Evolutionary conservation across 495 filamentous ascomycete species (phyloP).

Genomic region (Umbilicaria muhlenbergii): DNA sequence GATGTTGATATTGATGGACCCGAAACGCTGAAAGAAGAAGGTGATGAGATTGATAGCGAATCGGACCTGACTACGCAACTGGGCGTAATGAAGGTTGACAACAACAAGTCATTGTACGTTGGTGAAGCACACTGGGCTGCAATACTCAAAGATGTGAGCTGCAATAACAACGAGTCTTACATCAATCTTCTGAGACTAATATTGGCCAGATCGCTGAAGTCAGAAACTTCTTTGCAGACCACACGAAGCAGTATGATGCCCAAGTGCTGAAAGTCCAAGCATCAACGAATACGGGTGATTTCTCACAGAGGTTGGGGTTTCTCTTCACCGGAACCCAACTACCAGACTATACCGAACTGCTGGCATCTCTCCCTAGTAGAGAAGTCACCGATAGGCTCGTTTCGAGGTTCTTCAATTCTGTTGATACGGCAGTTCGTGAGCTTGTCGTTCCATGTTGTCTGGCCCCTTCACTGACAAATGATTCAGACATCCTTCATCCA

Average conservation of each 20-base stretch:
- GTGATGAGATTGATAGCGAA: slow-evolving; percentile 56
- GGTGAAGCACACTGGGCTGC: slow-evolving; percentile 85
- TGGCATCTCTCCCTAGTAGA: slow-evolving; percentile 64
- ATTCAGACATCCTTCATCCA: slow-evolving; percentile 11
- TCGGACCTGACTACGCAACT: slow-evolving; percentile 75
- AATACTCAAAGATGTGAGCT: slow-evolving; percentile 60
- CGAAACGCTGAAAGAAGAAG: slow-evolving; percentile 35
- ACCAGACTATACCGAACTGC: slow-evolving; percentile 55
- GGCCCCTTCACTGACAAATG: background rate
- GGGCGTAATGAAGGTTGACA: slow-evolving; percentile 76
- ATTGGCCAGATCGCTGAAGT: slow-evolving; percentile 72
- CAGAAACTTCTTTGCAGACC: slow-evolving; percentile 66
- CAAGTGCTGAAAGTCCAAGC: slow-evolving; percentile 48
- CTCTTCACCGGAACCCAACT: slow-evolving; percentile 56
- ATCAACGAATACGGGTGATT: slow-evolving; percentile 38
- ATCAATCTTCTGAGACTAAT: slow-evolving; percentile 2
- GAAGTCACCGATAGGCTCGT: slow-evolving; percentile 69
- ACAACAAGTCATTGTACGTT: slow-evolving; percentile 72
- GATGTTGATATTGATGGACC: slow-evolving; percentile 41
- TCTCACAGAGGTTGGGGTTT: slow-evolving; percentile 45
- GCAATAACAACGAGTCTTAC: background rate
- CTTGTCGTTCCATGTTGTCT: background rate
- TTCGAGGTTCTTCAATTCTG: slow-evolving; percentile 54
- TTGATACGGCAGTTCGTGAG: slow-evolving; percentile 56
- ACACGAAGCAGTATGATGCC: slow-evolving; percentile 53